phyloP scores from a whole-genome alignment of 2,329 filamentous ascomycete species.

The Xylaria sp. region DNA sequence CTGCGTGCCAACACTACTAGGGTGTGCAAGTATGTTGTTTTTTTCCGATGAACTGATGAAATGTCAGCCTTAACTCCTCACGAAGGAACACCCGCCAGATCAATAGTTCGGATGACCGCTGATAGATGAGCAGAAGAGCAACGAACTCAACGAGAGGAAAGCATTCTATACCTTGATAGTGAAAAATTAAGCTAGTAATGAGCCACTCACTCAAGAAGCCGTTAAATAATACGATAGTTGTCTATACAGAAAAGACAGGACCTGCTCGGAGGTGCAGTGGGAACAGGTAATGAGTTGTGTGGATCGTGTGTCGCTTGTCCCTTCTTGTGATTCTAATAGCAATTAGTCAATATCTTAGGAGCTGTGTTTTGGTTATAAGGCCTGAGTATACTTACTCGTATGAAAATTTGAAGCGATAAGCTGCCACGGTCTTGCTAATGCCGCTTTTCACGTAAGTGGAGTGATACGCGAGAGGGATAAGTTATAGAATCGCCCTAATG shows the following conservation, averaged over 20 bases:
- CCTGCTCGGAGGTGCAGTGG: background rate
- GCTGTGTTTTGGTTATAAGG: background rate
- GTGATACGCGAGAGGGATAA: background rate
- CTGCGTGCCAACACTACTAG: background rate
- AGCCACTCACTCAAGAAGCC: background rate
- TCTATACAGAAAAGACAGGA: background rate
- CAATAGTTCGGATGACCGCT: slow-evolving; percentile 11
- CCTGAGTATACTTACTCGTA: background rate
- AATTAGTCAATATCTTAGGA: background rate
- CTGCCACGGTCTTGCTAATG: background rate
- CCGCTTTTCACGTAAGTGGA: background rate
- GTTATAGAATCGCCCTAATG: background rate
- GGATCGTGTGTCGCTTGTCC: slow-evolving; percentile 5
- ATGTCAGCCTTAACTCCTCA: slow-evolving; percentile 15
- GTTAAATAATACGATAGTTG: background rate
- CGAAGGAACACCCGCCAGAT: background rate
- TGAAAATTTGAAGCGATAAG: background rate
- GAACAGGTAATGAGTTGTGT: background rate
- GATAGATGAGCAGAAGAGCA: slow-evolving; percentile 24
- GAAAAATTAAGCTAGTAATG: background rate
- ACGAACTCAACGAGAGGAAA: slow-evolving; percentile 18
- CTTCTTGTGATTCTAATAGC: slow-evolving; percentile 1
- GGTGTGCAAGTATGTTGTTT: background rate
- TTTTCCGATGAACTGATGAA: slow-evolving; percentile 1
- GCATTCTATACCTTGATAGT: background rate